These are phyloP conservation scores for Globisporangium okanoganense DNA, from an alignment of 352 stramenopile genomes.

Conservation along the genomic window DNA sequence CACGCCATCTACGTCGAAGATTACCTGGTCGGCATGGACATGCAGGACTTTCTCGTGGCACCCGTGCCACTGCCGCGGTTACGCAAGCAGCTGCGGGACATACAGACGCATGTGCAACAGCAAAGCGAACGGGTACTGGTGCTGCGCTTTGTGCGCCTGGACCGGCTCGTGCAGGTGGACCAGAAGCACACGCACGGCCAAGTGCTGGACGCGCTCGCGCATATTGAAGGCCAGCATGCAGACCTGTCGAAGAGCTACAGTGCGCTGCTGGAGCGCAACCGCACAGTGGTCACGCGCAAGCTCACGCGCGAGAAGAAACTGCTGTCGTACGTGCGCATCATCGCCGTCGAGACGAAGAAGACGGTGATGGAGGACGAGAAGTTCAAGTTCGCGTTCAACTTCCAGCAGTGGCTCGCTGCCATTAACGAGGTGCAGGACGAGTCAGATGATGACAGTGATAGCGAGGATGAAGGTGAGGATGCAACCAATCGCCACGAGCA, in stretches of 20 bases:
- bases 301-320: constrained; percentile 63
- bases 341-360: constrained; percentile 25
- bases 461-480: constrained; percentile 10
- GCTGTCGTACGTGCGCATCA: constrained; percentile 52
- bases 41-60: constrained; percentile 48
- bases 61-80: constrained; percentile 41
- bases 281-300: constrained; percentile 35
- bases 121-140: constrained; percentile 28
- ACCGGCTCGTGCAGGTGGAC: constrained; percentile 32
- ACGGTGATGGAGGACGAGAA: constrained; percentile 34
- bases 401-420: constrained; percentile 42
- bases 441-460: constrained; percentile 4
- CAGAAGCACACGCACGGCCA: constrained; percentile 33
- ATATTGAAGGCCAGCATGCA: constrained; percentile 30
- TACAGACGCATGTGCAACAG: constrained; percentile 16
- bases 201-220: constrained; percentile 45
- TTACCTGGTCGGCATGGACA: constrained; percentile 86
- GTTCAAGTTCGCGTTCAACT: constrained; percentile 52
- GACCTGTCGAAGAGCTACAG: constrained; percentile 37
- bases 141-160: constrained; percentile 61
- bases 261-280: constrained; percentile 30
- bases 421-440: constrained; percentile 9
- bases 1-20: constrained; percentile 89
- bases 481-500: constrained; percentile 9
- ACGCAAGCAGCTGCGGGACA: constrained; percentile 28